Evolutionary conservation across 495 filamentous ascomycete species (phyloP), one percentile per base, ranked within the genome.

Genomic region (Rusavskia elegans): DNA sequence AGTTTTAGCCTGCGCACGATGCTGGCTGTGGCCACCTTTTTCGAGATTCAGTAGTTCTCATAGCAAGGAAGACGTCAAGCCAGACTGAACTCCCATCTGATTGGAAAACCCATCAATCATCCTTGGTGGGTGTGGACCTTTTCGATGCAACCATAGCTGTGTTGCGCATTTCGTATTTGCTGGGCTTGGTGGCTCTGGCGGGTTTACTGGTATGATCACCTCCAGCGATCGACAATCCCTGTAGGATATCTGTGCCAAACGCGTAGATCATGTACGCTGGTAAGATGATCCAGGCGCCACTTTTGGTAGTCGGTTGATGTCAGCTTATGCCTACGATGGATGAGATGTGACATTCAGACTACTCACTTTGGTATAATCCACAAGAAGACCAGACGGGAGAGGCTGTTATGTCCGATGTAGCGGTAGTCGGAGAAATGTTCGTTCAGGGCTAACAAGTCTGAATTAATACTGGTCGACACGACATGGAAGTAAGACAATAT

Each of bases 341-440:
- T 10, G 19, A 37, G 14, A 4, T 35, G 9, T 35, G 8, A 11
- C 1, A 2, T 35, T 10, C 10, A 35, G 32, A 35, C 27, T 45
- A 61, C 84, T 73, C 67, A 90, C 85, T 90, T 93, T 21, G 84
- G 84, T 56, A 90, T 76, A 27, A 89, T 81, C 82, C 83, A 93
- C 5, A 83, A 55, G 25, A 82, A 65, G 37, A 89, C 53, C 29
- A 92, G 63, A 23, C 74, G 70, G 8, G 59, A 52, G 17, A 66
- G 40, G 49, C 67, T 66, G 58, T 93, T 94, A 55, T 94, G 88
- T 3, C 84, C 83, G 53, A 90, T 83, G 56, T 89, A 83, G 38
- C 76, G 73, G 57, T 84, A 95, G 36, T 77, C 84, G 5, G 83
- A 85, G 64, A 75, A 89, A 42, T 75, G 71, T 64, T 94, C 89